Evolutionary conservation across 139 green algal genomes (phyloP).

Genomic region (Zygnema circumcarinatum): DNA sequence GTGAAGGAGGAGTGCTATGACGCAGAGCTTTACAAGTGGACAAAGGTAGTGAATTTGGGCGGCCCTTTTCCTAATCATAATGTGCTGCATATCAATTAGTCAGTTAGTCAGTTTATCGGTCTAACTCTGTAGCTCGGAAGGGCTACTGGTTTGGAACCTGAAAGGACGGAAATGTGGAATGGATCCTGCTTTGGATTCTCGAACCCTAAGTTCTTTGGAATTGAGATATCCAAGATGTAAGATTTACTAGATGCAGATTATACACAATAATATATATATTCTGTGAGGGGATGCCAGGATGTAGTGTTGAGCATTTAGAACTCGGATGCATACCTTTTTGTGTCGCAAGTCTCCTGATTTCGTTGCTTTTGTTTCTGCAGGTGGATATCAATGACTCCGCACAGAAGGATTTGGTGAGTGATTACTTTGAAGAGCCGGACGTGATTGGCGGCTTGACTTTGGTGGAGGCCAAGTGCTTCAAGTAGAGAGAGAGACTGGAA

Average conservation of each 20-base stretch:
- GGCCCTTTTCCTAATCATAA: not conserved
- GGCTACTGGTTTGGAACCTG: not conserved
- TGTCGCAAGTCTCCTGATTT: too few relatives aligned
- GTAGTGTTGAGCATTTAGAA: too few relatives aligned
- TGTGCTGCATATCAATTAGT: not conserved
- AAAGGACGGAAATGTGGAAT: too few relatives aligned
- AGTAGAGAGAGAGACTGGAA: conserved; percentile 66
- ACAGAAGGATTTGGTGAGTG: conserved; percentile 65
- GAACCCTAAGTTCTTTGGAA: too few relatives aligned
- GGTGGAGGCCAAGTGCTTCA: conserved; percentile 76
- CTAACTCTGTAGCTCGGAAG: not conserved
- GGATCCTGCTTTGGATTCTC: too few relatives aligned
- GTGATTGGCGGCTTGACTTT: conserved; percentile 68
- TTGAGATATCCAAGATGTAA: too few relatives aligned
- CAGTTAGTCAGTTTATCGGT: not conserved
- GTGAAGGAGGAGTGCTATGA: conserved; percentile 74
- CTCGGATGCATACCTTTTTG: too few relatives aligned
- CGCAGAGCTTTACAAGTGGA: conserved; percentile 72
- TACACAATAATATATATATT: too few relatives aligned
- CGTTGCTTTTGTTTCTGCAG: conserved; percentile 31
- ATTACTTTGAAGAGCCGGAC: conserved; percentile 69
- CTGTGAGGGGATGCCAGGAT: too few relatives aligned
- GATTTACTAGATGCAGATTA: too few relatives aligned
- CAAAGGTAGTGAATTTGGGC: too few relatives aligned
- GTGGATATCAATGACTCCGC: conserved; percentile 51